These are phyloP conservation scores for Salvia sclarea DNA, from an alignment of 305 asterid genomes.

Conservation along the genomic window DNA sequence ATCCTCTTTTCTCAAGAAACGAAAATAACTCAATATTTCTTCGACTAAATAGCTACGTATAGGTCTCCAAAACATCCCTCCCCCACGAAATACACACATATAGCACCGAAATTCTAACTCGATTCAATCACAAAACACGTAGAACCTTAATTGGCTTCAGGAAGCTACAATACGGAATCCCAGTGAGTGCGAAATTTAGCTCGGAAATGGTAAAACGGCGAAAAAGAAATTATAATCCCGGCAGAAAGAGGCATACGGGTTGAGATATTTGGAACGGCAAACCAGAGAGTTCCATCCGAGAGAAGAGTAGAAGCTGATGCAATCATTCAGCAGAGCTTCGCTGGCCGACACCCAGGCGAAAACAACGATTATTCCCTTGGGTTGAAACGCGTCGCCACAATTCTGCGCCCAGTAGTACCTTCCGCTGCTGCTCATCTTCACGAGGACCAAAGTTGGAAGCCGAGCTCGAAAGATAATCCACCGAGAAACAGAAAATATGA, in stretches of 20 bases:
- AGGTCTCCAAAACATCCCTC: not conserved
- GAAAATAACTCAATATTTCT: not conserved
- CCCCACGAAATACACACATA: not conserved
- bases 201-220: not conserved
- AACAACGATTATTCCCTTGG: conserved; percentile 62
- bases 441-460: not conserved
- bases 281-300: conserved; percentile 76
- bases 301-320: conserved; percentile 54
- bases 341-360: conserved; percentile 65
- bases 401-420: conserved; percentile 60
- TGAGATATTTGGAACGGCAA: conserved; percentile 72
- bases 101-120: not conserved
- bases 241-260: conserved; percentile 50
- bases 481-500: not conserved
- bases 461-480: not conserved
- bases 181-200: not conserved
- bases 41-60: not conserved
- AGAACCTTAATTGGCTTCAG: not conserved
- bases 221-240: not conserved
- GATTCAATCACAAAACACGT: not conserved
- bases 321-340: conserved; percentile 54
- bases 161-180: conserved; percentile 1
- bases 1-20: not conserved
- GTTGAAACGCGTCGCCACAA: conserved; percentile 35
- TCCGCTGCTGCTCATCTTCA: conserved; percentile 52